Base-by-base conservation (phyloP, 2,329 filamentous ascomycete genomes). In the Didymella exigua region DNA sequence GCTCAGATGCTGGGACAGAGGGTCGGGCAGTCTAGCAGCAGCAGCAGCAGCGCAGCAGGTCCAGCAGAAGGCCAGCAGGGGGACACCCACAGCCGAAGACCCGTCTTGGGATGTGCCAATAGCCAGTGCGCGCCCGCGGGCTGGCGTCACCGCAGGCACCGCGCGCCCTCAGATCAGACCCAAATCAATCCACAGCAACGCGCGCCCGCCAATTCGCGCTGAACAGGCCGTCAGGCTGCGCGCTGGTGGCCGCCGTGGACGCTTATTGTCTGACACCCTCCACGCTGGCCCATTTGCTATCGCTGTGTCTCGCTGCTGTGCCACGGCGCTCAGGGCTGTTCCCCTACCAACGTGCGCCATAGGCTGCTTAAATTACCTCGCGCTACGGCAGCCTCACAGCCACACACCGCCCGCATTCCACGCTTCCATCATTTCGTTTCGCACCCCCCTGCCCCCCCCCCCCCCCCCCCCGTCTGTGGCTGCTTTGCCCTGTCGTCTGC, bases 371-470 rank as follows among this genome's bases (percentile, higher is more conserved):
- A 53, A 42, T 53, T 47, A 24, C 23, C 48, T 44, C 24, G 44
- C 44, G 38, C 50, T 46, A 21, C 46, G 21, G 42, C 52, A 29
- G 21, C 52, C 46, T 49, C 52, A 55, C 52, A 56, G 53, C 53
- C 53, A 56, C 53, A 34, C 51, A 36, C 48, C 33, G 46, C 29
- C 45, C 45, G 41, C 52, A 41, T 49, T 40, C 51, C 51, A 48
- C 33, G 45, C 21, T 53, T 24, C 51, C 51, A 48, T 38, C 51
- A 27, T 53, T 24, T 41, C 30, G 18, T 19, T 30, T 37, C 26
- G 36, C 30, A 36, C 9, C 33, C 33, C 33, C 33, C 19, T 21
- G 33, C 33, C 24, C 13, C n/a, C 36, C 31, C 11, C 24, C 10
- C 10, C 37, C 41, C 27, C 40, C 13, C 27, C 36, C 42, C 23